Evolutionary conservation across 768 basidiomycete species (phyloP), one percentile per base, ranked within the genome.

Genomic region (Lactarius evosmus): DNA sequence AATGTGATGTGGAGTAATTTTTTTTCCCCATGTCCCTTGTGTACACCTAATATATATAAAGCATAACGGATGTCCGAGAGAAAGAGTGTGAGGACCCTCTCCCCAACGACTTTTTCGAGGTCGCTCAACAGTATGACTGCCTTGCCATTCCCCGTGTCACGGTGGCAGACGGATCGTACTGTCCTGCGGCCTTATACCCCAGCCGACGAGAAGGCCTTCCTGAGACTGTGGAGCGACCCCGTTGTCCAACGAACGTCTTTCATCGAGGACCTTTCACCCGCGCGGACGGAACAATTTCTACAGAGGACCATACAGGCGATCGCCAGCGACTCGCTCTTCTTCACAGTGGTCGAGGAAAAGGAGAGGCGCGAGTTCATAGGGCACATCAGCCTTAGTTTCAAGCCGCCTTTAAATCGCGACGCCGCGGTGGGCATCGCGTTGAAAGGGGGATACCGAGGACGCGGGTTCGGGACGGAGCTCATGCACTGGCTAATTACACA

Each of bases 381-480:
- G 25, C 69, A 74, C 16, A 68, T 74, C 41, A 69, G 69, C 46
- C 34, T 78, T 27, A 69, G 65, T 55, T 69, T 73, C 7, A 65
- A 55, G 25, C 66, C 72, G 27, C 70, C 71, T 7, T 67, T 67
- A 66, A 69, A 76, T 38, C 69, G 74, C 64, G 71, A 76, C 59
- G 75, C 75, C 56, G 64, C 66, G 32, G 72, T 76, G 34, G 72
- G 74, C 2, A 72, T 78, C 54, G 74, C 72, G 46, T 66, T 78
- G 17, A 55, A 51, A 11, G 69, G 70, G 2, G 40, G 70, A 58
- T 76, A 75, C 57, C 79, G 80, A 77, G 69, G 72, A 14, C 71
- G 73, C 19, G 80, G 80, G 0, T 80, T 76, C 58, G 80, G 80
- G 3, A 75, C 71, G 34, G 79, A 81, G 56, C 74, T 74, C 52